Evolutionary conservation across 2,329 filamentous ascomycete species (phyloP).

Genomic region (Mycocentrospora acerina): DNA sequence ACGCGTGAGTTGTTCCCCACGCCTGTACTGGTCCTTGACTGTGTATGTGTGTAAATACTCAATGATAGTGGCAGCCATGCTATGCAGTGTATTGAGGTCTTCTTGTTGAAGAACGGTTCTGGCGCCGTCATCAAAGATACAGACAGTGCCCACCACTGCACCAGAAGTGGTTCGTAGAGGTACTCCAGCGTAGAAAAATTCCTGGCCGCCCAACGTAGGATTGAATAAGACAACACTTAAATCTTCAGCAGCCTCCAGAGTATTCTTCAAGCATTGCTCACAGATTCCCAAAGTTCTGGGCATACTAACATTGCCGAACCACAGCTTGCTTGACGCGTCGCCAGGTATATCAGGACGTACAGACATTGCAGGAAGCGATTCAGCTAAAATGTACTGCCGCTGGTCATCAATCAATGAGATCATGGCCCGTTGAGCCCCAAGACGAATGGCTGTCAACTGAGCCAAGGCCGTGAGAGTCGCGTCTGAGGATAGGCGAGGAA

Average conservation of each 20-base stretch:
- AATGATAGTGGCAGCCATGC: constrained; percentile 28
- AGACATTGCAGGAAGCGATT: constrained; percentile 36
- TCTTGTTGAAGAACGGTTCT: constrained; percentile 15
- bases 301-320: constrained; percentile 34
- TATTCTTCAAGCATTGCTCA: constrained; percentile 18
- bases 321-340: constrained; percentile 15
- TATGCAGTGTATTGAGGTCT: constrained; percentile 16
- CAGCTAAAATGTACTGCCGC: constrained; percentile 41
- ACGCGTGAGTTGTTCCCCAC: constrained; percentile 33
- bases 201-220: constrained; percentile 11
- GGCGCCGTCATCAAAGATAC: constrained; percentile 25
- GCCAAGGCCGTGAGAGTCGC: constrained; percentile 37
- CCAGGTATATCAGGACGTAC: constrained; percentile 15
- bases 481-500: constrained; percentile 25
- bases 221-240: constrained; percentile 13
- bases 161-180: constrained; percentile 25
- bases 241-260: not conserved
- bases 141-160: constrained; percentile 25
- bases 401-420: constrained; percentile 40
- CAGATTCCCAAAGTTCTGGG: constrained; percentile 30
- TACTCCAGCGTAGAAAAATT: constrained; percentile 32
- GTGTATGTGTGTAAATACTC: constrained; percentile 30
- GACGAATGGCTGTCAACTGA: constrained; percentile 38
- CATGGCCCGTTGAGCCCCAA: constrained; percentile 35
- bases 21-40: constrained; percentile 24